Percentiles rank a stretch among this genome's conserved stretches.
Evolutionary conservation across 257 asterid genomes (phyloP).

Genomic region (Coffea canephora): DNA sequence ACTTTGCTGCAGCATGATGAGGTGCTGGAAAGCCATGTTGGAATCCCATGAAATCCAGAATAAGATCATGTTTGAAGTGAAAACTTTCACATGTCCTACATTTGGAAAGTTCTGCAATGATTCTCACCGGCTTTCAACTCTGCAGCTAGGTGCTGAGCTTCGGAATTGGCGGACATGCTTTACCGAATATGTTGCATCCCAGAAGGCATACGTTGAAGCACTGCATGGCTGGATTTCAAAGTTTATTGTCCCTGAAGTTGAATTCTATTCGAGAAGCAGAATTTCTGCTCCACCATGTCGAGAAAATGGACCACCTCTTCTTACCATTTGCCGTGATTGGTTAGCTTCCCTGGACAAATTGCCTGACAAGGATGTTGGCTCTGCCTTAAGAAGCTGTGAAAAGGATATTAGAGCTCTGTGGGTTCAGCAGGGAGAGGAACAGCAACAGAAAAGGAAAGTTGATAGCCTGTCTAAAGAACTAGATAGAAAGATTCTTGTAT

Average conservation of each 20-base stretch:
- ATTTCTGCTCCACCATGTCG: conserved; percentile 25
- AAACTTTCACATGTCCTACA: conserved; percentile 64
- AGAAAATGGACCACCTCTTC: conserved; percentile 61
- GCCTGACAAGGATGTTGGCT: conserved; percentile 61
- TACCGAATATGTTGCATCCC: conserved; percentile 55
- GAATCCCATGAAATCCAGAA: conserved; percentile 89
- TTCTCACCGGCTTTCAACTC: conserved; percentile 75
- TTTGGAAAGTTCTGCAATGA: conserved; percentile 83
- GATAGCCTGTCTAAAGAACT: conserved; percentile 73
- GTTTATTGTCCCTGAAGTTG: conserved; percentile 54
- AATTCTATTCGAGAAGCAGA: conserved; percentile 38
- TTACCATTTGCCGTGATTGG: conserved; percentile 64
- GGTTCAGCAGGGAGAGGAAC: conserved; percentile 87
- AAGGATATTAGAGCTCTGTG: conserved; percentile 79
- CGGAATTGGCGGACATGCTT: conserved; percentile 77
- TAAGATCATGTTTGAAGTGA: conserved; percentile 75
- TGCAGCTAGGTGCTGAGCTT: conserved; percentile 82
- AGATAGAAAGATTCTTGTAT: conserved; percentile 50
- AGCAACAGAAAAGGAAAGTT: conserved; percentile 72
- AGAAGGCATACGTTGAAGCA: conserved; percentile 58
- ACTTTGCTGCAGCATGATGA: conserved; percentile 60
- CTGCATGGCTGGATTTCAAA: conserved; percentile 81
- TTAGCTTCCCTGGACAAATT: conserved; percentile 50
- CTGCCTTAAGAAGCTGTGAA: conserved; percentile 60
- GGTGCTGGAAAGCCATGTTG: conserved; percentile 70